A percentile compares a stretch with the other conserved stretches of the same genome.
phyloP scores from a whole-genome alignment of 2,329 filamentous ascomycete species.

The Verticillium longisporum region DNA sequence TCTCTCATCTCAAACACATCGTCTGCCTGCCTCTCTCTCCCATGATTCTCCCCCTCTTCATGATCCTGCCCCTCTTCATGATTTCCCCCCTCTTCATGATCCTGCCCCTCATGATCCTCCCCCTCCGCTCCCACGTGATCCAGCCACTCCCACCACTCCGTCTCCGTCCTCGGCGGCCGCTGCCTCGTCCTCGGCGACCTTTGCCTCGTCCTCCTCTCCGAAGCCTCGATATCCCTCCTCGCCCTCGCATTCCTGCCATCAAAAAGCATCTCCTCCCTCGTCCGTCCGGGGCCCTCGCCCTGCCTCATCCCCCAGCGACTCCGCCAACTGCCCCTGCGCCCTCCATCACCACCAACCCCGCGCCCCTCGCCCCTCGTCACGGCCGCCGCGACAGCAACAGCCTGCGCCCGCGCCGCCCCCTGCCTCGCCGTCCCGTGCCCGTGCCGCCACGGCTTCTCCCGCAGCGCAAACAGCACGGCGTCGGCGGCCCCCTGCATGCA shows the following conservation, averaged over 20 bases:
- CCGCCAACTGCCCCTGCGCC: constrained; percentile 16
- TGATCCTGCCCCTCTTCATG: too few species aligned
- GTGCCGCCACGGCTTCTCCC: constrained; percentile 66
- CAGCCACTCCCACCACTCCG: neutral
- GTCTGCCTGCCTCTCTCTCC: neutral
- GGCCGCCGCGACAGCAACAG: too few species aligned
- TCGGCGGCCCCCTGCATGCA: constrained; percentile 62
- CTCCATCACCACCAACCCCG: neutral
- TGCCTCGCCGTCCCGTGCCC: neutral
- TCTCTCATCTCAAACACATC: neutral
- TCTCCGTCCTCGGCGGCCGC: neutral
- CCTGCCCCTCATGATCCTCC: neutral
- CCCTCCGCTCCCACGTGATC: neutral
- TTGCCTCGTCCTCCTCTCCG: constrained; percentile 21
- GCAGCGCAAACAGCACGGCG: constrained; percentile 58
- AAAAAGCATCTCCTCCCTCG: constrained; percentile 44
- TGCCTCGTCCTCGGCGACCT: constrained; percentile 6
- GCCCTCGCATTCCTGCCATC: constrained; percentile 42
- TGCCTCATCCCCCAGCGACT: constrained; percentile 5
- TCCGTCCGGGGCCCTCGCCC: constrained; percentile 29
- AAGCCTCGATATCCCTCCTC: constrained; percentile 39
- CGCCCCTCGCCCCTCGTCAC: too few species aligned
- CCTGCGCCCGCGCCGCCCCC: constrained; percentile 3
- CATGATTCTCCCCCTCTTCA: too few species aligned
- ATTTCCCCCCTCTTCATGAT: neutral